These are phyloP conservation scores for Exophiala dermatitidis DNA, from an alignment of 2,329 filamentous ascomycete genomes.

Conservation along the genomic window DNA sequence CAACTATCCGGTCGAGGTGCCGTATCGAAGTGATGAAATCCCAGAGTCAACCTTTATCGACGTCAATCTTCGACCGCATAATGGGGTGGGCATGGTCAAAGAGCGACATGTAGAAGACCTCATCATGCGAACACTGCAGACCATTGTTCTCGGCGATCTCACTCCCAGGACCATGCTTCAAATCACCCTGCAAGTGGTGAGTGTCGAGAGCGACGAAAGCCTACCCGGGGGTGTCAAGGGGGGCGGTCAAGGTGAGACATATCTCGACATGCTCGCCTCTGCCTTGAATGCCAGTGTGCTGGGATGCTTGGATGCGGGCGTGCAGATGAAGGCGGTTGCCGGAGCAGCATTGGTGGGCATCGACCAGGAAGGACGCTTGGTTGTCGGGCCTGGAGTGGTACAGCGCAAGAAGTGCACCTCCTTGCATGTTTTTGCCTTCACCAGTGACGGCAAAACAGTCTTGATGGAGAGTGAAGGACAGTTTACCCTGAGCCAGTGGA, in stretches of 20 bases:
- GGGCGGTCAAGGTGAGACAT: slow-evolving; percentile 37
- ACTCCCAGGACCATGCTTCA: slow-evolving; percentile 39
- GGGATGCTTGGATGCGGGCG: slow-evolving; percentile 70
- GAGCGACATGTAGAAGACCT: slow-evolving; percentile 72
- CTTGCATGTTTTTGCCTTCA: slow-evolving; percentile 76
- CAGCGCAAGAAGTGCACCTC: slow-evolving; percentile 60
- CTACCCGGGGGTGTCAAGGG: slow-evolving; percentile 25
- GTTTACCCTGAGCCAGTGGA: slow-evolving; percentile 72
- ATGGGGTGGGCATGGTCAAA: slow-evolving; percentile 74
- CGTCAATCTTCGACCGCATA: slow-evolving; percentile 78
- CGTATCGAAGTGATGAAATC: slow-evolving; percentile 72
- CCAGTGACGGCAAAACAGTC: slow-evolving; percentile 64
- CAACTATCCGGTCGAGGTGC: slow-evolving; percentile 88
- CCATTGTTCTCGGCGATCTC: slow-evolving; percentile 39
- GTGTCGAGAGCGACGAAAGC: slow-evolving; percentile 30
- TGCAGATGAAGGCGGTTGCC: slow-evolving; percentile 69
- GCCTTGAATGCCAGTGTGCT: slow-evolving; percentile 73
- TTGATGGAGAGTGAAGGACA: slow-evolving; percentile 73
- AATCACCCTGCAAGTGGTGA: slow-evolving; percentile 37
- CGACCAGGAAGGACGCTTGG: slow-evolving; percentile 37
- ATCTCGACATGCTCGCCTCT: slow-evolving; percentile 70
- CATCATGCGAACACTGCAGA: slow-evolving; percentile 33
- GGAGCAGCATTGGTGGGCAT: slow-evolving; percentile 60
- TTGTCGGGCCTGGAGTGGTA: slow-evolving; percentile 56
- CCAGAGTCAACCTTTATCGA: slow-evolving; percentile 87